A percentile compares a stretch with the other conserved stretches of the same genome.
These are phyloP conservation scores for Centella asiatica DNA, from an alignment of 129 eudicot genomes.

Conservation along the genomic window DNA sequence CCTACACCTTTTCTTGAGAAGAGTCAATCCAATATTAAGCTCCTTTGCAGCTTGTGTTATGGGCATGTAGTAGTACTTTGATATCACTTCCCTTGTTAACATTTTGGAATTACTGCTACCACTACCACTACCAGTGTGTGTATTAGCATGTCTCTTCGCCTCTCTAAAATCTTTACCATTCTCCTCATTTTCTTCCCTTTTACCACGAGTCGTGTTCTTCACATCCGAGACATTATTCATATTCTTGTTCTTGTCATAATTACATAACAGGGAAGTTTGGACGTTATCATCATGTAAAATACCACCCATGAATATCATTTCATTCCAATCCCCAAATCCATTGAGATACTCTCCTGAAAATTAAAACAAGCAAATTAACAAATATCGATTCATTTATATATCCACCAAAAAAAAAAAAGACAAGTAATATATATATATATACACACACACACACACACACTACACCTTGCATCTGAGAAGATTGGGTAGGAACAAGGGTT, in stretches of 20 bases:
- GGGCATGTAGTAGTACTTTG: slow-evolving; percentile 80
- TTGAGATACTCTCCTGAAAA: neutral
- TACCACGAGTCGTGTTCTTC: no score
- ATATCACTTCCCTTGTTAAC: slow-evolving; percentile 44
- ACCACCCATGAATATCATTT: neutral
- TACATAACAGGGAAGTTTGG: no score
- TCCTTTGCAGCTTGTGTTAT: slow-evolving; percentile 78
- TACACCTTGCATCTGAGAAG: slow-evolving; percentile 27
- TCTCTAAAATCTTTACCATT: neutral
- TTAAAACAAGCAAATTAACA: neutral
- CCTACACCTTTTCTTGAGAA: slow-evolving; percentile 75
- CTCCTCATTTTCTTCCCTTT: no score
- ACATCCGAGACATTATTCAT: no score
- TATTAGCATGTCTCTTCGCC: neutral
- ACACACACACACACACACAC: neutral
- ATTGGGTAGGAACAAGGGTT: slow-evolving; percentile 30
- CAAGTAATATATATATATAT: neutral
- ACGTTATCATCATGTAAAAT: no score
- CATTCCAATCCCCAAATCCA: slow-evolving; percentile 2
- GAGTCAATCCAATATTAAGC: slow-evolving; percentile 74
- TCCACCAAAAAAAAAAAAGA: neutral
- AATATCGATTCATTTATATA: neutral
- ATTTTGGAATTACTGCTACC: slow-evolving; percentile 18
- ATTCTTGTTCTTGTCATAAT: no score
- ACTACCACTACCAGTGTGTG: neutral